These are phyloP conservation scores for Aspergillus quadrilineatus DNA, from an alignment of 2,329 filamentous ascomycete species.

Conservation along the genomic window DNA sequence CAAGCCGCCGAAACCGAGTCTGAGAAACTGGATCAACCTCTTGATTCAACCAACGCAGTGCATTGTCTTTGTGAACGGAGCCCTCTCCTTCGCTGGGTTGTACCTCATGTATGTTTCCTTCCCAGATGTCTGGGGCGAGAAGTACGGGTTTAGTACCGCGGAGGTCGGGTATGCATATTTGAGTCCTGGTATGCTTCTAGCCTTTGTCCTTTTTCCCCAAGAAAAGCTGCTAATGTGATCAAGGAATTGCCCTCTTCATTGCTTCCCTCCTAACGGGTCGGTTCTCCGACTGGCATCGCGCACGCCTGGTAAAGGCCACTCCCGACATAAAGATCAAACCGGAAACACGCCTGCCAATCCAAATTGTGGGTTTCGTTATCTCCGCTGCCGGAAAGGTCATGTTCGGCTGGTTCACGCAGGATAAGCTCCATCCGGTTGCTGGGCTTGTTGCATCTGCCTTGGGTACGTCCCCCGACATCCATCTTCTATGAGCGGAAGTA, in stretches of 20 bases:
- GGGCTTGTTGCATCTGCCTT: constrained; percentile 27
- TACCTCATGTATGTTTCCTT: neutral
- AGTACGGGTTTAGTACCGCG: neutral
- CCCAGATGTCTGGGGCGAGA: neutral
- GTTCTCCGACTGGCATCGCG: constrained; percentile 39
- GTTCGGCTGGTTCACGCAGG: constrained; percentile 44
- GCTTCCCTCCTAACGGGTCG: constrained; percentile 41
- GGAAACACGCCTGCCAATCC: constrained; percentile 42
- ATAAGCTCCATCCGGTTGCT: constrained; percentile 29
- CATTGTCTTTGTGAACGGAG: constrained; percentile 36
- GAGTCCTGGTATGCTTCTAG: neutral
- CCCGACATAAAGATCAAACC: constrained; percentile 31
- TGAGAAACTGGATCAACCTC: constrained; percentile 29
- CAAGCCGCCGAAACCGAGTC: constrained; percentile 29
- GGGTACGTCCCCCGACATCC: neutral
- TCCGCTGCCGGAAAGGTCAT: constrained; percentile 40
- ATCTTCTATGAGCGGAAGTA: neutral
- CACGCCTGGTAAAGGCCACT: constrained; percentile 21
- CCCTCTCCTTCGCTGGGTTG: constrained; percentile 18
- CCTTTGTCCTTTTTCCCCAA: too few species aligned
- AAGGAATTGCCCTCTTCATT: constrained; percentile 31
- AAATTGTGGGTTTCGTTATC: constrained; percentile 43
- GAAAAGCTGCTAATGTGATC: constrained; percentile 1
- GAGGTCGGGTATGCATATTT: constrained; percentile 1
- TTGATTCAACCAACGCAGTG: constrained; percentile 36